Base-by-base conservation (phyloP, 768 basidiomycete genomes). In the Tulasnella sp. region DNA sequence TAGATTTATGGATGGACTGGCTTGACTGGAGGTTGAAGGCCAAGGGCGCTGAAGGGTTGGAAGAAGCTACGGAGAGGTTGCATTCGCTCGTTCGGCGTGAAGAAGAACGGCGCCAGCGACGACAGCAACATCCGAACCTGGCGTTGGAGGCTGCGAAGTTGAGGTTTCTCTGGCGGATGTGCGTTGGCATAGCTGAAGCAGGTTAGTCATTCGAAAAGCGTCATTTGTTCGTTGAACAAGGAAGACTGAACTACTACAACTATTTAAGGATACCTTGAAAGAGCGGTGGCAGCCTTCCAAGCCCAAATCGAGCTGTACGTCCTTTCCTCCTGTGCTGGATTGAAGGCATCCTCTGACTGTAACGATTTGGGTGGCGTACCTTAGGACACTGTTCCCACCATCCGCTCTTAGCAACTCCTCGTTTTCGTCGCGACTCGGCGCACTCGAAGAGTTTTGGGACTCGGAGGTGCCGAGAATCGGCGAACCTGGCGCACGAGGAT, bases 361-460 rank as follows among this genome's bases (percentile, higher is more conserved):
- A 19, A 22, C 49, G 49, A 49, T n/a, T 22, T n/a, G 19, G 11
- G n/a, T n/a, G 5, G 22, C 67, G 11, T 40, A 22, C 69, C 9
- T 37, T 80, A 94, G 93, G 68, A 85, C 86, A 5, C 93, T 91
- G 78, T 84, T 87, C 77, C 75, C 85, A 31, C 92, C 92, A 0
- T 82, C 84, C 34, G 80, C 80, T n/a, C 80, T 91, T 1, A 79
- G 80, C 49, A 82, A 81, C 64, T 78, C 84, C 68, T 82, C 90
- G 36, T 84, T 90, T 40, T 83, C 86, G 29, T 80, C 79, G 4
- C 87, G 86, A 72, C 83, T 94, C 3, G 85, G 88, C 74, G 84
- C 86, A 19, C 85, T 95, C 4, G 93, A 93, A 83, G 88, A 89
- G 72, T 95, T 92, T 81, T 95, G 93, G 93, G 93, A 95, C 71